Evolutionary conservation across 1,284 basidiomycete genomes (phyloP).

Genomic region (Thecaphora thlaspeos): DNA sequence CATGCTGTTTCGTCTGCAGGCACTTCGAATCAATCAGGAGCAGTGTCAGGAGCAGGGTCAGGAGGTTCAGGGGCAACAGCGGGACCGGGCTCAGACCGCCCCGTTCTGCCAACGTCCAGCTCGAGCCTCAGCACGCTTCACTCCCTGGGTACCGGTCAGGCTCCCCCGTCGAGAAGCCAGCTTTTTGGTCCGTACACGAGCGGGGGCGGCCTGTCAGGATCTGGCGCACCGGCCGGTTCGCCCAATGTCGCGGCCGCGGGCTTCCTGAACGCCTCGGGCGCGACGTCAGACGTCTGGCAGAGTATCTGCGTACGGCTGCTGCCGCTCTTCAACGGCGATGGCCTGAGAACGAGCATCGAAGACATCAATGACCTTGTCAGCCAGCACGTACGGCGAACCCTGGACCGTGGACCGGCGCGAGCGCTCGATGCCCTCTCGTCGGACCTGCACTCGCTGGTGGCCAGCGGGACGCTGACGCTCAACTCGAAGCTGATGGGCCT

Average conservation of each 20-base stretch:
- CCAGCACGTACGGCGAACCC: slow-evolving; percentile 68
- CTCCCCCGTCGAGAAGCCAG: slow-evolving; percentile 1
- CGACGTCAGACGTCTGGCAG: slow-evolving; percentile 64
- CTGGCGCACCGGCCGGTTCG: slow-evolving; percentile 6
- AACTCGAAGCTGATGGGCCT: slow-evolving; percentile 74
- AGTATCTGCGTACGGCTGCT: slow-evolving; percentile 79
- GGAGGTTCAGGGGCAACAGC: no score
- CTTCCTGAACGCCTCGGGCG: slow-evolving; percentile 6
- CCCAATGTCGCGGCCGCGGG: slow-evolving; percentile 5
- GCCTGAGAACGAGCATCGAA: slow-evolving; percentile 83
- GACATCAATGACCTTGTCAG: slow-evolving; percentile 74
- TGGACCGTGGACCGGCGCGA: slow-evolving; percentile 58
- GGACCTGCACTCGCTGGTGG: slow-evolving; percentile 79
- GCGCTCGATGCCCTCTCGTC: slow-evolving; percentile 66
- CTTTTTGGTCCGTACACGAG: slow-evolving; percentile 11
- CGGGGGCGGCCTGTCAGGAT: neutral
- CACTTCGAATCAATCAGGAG: no score
- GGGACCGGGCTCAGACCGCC: no score
- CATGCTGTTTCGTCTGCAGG: no score
- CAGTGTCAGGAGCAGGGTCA: no score
- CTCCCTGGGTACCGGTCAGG: slow-evolving; percentile 5
- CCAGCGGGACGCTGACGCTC: slow-evolving; percentile 85
- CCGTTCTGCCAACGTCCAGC: neutral
- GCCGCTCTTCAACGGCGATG: slow-evolving; percentile 87
- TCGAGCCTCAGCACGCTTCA: slow-evolving; percentile 1